Evolutionary conservation across 1,284 basidiomycete genomes (phyloP), one percentile per base, ranked within the genome.

Genomic region (Ustilago trichophora): DNA sequence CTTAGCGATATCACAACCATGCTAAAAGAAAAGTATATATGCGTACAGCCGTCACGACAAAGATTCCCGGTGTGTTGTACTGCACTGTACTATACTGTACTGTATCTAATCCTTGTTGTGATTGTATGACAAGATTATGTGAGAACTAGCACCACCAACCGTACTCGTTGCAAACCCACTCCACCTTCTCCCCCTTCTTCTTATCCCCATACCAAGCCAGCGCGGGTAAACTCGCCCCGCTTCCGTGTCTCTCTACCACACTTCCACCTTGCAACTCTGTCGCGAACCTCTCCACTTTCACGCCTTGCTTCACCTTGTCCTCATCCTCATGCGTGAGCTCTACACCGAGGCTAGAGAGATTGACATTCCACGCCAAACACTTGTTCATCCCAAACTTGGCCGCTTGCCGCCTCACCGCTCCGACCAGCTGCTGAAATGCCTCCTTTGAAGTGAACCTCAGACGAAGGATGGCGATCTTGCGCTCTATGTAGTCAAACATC

Each of bases 91-190:
- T n/a, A n/a, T n/a, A n/a, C n/a, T n/a, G n/a, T n/a, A n/a, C n/a
- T n/a, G n/a, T n/a, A n/a, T n/a, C n/a, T n/a, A n/a, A n/a, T n/a
- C n/a, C n/a, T n/a, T n/a, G n/a, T n/a, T n/a, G n/a, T n/a, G n/a
- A n/a, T n/a, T n/a, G n/a, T n/a, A n/a, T n/a, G n/a, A n/a, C n/a
- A n/a, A n/a, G n/a, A n/a, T n/a, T n/a, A n/a, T n/a, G n/a, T n/a
- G n/a, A n/a, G n/a, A n/a, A 29, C 26, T 46, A 71, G 35, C 63
- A 67, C 58, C 59, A 71, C 58, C 60, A 71, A 0, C 68, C 68
- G 16, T 63, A 57, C 51, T 71, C 62, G 43, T 71, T 67, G 36
- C 40, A 43, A 0, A 66, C 38, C 68, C 68, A 71, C 24, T 67
- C 56, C 0, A 72, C 22, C 29, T 27, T 27, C 16, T 58, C 48